Evolutionary conservation across 805 yeast genomes (phyloP), one percentile per base, ranked within the genome.

Genomic region (Millerozyma miso): DNA sequence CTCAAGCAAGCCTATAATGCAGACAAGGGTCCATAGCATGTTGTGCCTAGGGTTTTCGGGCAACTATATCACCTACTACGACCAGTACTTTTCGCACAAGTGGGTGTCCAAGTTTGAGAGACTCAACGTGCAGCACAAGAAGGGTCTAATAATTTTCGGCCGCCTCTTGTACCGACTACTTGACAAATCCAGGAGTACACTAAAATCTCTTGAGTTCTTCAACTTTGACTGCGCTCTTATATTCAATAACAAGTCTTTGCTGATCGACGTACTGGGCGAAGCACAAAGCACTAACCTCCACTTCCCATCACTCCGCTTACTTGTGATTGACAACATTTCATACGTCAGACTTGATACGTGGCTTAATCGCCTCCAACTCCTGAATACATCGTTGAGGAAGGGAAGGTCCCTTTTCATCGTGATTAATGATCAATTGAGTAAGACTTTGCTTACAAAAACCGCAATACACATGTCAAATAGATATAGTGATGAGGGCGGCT

Each of bases 291-390:
- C 37, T 31, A 31, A 44, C 4, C 31, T 43, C 19, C 19, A 38
- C 0, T 53, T 60, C 32, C 52, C 55, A 3, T 36, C 38, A 2
- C 42, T 62, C 18, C 51, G 54, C 23, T 18, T 58, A 17, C 39
- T 61, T n/a, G 35, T 52, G 8, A 42, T 62, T 17, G 63, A 62
- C 40, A 59, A 53, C 38, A 40, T 46, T 4, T 49, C 60, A 6
- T 42, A 51, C 12, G 15, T 46, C 1, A 48, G 45, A 23, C 37
- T 53, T 40, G 8, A 20, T 3, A 38, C 41, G 7, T 58, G 62
- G 63, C 5, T 55, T 3, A 32, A 13, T 3, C 32, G 39, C 1
- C 53, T 59, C 20, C 55, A 56, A 32, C 13, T 16, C 7, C 12
- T 12, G 4, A 51, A 54, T 19, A 10, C 15, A 4, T 31, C 31